phyloP scores from a whole-genome alignment of 345 rosid genomes.

The Gossypium mustelinum region DNA sequence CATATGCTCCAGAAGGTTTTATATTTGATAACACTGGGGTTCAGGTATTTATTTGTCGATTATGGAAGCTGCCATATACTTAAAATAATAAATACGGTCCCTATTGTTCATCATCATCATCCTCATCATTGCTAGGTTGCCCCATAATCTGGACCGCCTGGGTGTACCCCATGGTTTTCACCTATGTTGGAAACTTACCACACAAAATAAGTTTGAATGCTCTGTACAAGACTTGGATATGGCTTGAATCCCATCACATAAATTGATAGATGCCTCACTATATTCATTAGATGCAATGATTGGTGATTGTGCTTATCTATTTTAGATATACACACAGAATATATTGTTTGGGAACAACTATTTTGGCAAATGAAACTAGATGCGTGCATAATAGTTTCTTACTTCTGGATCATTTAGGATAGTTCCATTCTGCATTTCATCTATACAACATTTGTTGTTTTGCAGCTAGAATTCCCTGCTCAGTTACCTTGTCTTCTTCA shows the following conservation, averaged over 20 bases:
- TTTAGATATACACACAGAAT: background rate
- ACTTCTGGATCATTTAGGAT: slow-evolving; percentile 6
- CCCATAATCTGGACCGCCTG: background rate
- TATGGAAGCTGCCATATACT: background rate
- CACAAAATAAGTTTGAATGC: background rate
- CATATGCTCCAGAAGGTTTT: slow-evolving; percentile 94
- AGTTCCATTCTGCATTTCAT: slow-evolving; percentile 9
- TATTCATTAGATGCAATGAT: slow-evolving; percentile 3
- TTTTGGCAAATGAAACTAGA: background rate
- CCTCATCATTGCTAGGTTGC: background rate
- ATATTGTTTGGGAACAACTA: background rate
- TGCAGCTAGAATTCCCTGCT: slow-evolving; percentile 91
- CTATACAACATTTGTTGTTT: slow-evolving; percentile 22
- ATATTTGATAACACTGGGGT: slow-evolving; percentile 57
- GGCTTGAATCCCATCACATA: background rate
- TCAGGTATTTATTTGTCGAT: slow-evolving; percentile 53
- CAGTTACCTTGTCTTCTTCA: slow-evolving; percentile 92
- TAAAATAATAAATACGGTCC: background rate
- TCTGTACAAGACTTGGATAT: background rate
- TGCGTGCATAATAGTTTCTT: background rate
- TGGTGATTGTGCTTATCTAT: background rate
- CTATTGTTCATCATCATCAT: background rate
- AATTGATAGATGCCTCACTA: background rate
- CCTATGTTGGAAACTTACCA: background rate
- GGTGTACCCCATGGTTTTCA: background rate